Percentiles rank a stretch among this genome's conserved stretches.
Evolutionary conservation across 2,329 filamentous ascomycete genomes (phyloP).

Genomic region (Ophiostoma fasciatum): DNA sequence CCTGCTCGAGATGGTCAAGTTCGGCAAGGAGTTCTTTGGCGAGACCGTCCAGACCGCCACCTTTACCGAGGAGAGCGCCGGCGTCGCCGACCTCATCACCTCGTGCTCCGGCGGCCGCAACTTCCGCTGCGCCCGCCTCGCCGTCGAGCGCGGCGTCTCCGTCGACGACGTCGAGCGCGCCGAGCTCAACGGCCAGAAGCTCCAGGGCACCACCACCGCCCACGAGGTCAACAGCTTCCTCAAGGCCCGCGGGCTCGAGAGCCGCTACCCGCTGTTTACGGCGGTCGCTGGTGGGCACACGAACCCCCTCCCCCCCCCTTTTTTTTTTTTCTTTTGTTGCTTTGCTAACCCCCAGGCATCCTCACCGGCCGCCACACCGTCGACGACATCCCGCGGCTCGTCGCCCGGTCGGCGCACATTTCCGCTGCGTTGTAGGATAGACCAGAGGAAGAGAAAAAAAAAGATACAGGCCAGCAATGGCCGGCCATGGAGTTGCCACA

Average conservation of each 20-base stretch:
- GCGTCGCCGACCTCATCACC: conserved; percentile 90
- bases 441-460: no score
- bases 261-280: conserved; percentile 84
- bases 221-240: conserved; percentile 84
- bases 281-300: conserved; percentile 55
- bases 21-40: conserved; percentile 85
- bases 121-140: conserved; percentile 83
- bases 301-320: no score
- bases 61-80: conserved; percentile 93
- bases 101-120: conserved; percentile 86
- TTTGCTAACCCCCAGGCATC: conserved; percentile 32
- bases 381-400: conserved; percentile 64
- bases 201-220: conserved; percentile 88
- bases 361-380: conserved; percentile 62
- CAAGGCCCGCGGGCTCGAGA: conserved; percentile 59
- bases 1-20: conserved; percentile 90
- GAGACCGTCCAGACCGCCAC: conserved; percentile 67
- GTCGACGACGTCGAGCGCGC: conserved; percentile 79
- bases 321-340: neutral
- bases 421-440: no score
- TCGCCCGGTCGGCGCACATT: conserved; percentile 19
- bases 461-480: no score
- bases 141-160: conserved; percentile 60
- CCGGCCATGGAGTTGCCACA: no score
- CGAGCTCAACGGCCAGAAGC: conserved; percentile 90